Evolutionary conservation across 1,139 yeast species (phyloP), one percentile per base, ranked within the genome.

Genomic region (Kazachstania sp.): DNA sequence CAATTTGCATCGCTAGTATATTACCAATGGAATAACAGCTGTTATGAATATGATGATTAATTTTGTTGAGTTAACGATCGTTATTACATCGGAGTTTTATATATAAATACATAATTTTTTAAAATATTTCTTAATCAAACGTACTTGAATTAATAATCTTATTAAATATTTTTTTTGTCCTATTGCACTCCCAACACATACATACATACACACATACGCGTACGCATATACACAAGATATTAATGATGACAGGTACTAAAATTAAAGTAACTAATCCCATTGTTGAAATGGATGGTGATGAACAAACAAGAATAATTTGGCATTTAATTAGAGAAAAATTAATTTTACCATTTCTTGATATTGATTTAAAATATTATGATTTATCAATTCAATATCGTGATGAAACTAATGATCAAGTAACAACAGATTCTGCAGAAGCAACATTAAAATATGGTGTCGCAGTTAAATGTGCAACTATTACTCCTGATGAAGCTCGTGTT

Each of bases 401-500:
- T 69, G 68, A 79, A 56, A 90, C 97, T 41, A 76, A 86, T 59
- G 97, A 90, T 68, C 72, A 85, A 70, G 87, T 90, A 60, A 90
- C 97, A 29, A 67, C 75, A 45, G 97, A 90, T 54, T 87, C 96
- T 7, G 97, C 97, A 35, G 74, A 84, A 53, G 97, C 97, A 47
- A 88, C 86, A 60, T 75, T 81, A 67, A 75, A 88, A 71, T 83
- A 86, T 67, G 86, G 88, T 49, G 97, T 90, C 44, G 97, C 95
- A 51, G 84, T 90, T 61, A 90, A 90, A 73, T 90, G 97, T 72
- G 97, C 97, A 45, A 90, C 97, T 49, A 90, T 90, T 67, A 90
- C 97, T n/a, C 97, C 97, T 8, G 97, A 90, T 67, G 97, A 90
- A 72, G 90, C 85, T 39, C 80, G 97, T 60, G 97, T 90, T 47